phyloP scores from a whole-genome alignment of 2,329 filamentous ascomycete species.

The Arthrobotrys conoides region DNA sequence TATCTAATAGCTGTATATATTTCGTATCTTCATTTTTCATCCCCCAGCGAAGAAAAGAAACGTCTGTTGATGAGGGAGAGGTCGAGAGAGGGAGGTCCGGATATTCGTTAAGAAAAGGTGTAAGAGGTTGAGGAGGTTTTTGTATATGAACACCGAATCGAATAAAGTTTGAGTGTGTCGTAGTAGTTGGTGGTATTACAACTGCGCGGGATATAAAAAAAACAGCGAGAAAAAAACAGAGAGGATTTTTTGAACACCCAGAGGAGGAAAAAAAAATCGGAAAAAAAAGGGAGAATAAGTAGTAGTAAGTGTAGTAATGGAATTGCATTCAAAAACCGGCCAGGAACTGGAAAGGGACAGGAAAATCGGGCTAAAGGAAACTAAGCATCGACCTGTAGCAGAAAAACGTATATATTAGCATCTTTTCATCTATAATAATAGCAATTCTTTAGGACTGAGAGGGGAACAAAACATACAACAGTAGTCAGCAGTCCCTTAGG shows the following conservation, averaged over 20 bases:
- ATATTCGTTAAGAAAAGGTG: constrained; percentile 26
- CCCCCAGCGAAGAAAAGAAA: constrained; percentile 6
- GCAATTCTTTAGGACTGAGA: background rate
- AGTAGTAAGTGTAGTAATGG: constrained; percentile 40
- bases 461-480: constrained; percentile 74
- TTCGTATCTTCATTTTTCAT: constrained; percentile 16
- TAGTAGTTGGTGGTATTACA: constrained; percentile 51
- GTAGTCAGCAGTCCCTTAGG: constrained; percentile 96
- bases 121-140: constrained; percentile 11
- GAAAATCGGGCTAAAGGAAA: constrained; percentile 37
- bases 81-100: constrained; percentile 22
- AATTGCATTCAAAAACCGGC: constrained; percentile 60
- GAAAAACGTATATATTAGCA: background rate
- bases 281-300: constrained; percentile 20
- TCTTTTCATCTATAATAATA: background rate
- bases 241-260: constrained; percentile 23
- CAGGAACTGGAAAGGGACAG: constrained; percentile 42
- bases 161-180: constrained; percentile 42
- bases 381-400: constrained; percentile 51
- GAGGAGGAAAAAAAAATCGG: constrained; percentile 48
- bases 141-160: constrained; percentile 61
- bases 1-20: constrained; percentile 42
- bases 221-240: background rate
- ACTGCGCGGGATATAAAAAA: constrained; percentile 3
- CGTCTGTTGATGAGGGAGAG: constrained; percentile 1